Base-by-base conservation (phyloP, 768 basidiomycete genomes). In the Neoboletus brunneissimus region DNA sequence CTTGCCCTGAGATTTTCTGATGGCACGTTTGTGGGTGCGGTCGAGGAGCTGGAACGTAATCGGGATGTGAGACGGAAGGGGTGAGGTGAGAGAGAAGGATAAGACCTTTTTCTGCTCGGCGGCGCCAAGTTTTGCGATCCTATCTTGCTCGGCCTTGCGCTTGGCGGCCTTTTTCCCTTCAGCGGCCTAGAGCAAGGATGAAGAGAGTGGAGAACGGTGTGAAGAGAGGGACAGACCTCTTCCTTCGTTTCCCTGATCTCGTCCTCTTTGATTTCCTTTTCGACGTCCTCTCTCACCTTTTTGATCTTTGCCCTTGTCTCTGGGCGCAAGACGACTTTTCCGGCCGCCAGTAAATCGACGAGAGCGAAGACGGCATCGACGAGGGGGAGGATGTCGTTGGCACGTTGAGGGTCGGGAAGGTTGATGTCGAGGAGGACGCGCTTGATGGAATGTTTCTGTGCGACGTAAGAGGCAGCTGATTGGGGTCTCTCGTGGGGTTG, bases 241-340 rank as follows among this genome's bases (percentile, higher is more conserved):
- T 91, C 88, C 65, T 79, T 82, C 73, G 84, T 82, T 62, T 88
- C 89, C 68, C 72, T 84, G 65, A 76, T 78, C 6, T 79, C 74
- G 49, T 92, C 89, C 54, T 85, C 83, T 68, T 79, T 85, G 56
- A 97, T 77, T 20, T 79, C 75, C 63, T 81, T 85, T 51, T 86
- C 84, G 31, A 91, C 73, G 18, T 87, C 87, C 49, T 93, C 86
- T 48, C 94, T 79, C 23, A 76, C 78, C 72, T 83, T 90, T 68
- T 77, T 82, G 50, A 95, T 79, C 76, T 95, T 96, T 42, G 69
- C 68, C 67, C 81, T 84, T 47, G 92, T 94, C 76, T 96, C 94
- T 15, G 93, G 89, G 25, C 91, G 85, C 47, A 94, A 74, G 51
- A 75, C 75, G 29, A 84, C 60, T 64, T 81, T 79, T 38, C 64